A percentile compares a stretch with the other conserved stretches of the same genome.
These are phyloP conservation scores for Fusarium piperis DNA, from an alignment of 2,329 filamentous ascomycete species.

Conservation along the genomic window DNA sequence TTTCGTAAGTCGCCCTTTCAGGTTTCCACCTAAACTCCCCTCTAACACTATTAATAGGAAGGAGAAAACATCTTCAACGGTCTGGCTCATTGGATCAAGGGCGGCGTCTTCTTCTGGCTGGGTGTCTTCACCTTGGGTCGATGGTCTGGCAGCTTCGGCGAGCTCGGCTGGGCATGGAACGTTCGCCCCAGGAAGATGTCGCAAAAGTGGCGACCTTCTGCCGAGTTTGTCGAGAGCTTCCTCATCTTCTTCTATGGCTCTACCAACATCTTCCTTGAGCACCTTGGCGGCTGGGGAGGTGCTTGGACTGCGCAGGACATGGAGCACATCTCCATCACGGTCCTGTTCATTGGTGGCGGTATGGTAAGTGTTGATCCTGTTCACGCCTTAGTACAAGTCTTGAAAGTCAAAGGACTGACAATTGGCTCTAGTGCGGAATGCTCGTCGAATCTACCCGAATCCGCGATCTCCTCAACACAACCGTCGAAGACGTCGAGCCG, in stretches of 20 bases:
- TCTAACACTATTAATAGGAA: constrained; percentile 59
- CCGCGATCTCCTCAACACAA: constrained; percentile 71
- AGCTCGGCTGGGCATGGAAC: constrained; percentile 97
- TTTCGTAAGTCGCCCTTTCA: constrained; percentile 69
- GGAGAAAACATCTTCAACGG: constrained; percentile 79
- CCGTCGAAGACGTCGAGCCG: constrained; percentile 51
- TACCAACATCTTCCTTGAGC: constrained; percentile 93
- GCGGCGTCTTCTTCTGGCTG: constrained; percentile 94
- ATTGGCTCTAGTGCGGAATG: constrained; percentile 74
- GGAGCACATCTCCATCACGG: constrained; percentile 91
- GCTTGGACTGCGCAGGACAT: constrained; percentile 82
- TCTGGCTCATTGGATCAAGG: constrained; percentile 93
- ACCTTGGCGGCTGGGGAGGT: constrained; percentile 76
- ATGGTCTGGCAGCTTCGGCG: constrained; percentile 89
- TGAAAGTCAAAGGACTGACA: constrained; percentile 35
- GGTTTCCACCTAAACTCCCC: not conserved
- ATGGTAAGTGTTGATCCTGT: constrained; percentile 64
- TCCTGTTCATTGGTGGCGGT: constrained; percentile 94
- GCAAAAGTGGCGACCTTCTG: constrained; percentile 76
- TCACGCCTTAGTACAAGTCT: not conserved
- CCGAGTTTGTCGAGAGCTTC: constrained; percentile 89
- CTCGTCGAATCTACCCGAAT: constrained; percentile 80
- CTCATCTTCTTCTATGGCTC: constrained; percentile 91
- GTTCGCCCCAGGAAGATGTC: constrained; percentile 69
- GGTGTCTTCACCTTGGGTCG: constrained; percentile 87